Conservation (phyloP, 805 yeast genomes). For the Cyberlindnera maclurae region DNA sequence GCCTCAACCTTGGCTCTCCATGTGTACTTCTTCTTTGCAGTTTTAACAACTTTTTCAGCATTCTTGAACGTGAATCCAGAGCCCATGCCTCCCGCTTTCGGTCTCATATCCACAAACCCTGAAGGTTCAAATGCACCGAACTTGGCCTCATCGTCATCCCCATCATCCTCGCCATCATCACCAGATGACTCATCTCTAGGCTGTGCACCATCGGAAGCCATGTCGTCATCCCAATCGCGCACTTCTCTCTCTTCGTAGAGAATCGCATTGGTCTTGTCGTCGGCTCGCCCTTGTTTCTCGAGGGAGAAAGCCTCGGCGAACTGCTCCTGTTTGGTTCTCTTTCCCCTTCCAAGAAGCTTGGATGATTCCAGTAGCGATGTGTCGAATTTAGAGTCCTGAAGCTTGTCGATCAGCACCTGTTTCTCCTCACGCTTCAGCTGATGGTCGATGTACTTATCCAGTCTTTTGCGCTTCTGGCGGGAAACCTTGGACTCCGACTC, state of each 20-base stretch:
- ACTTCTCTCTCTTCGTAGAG: slow-evolving; percentile 64
- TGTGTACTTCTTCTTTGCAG: slow-evolving; percentile 51
- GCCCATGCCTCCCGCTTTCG: slow-evolving; percentile 55
- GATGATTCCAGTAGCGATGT: slow-evolving; percentile 64
- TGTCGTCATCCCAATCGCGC: slow-evolving; percentile 49
- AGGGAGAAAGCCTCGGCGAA: slow-evolving; percentile 68
- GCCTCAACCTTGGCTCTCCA: slow-evolving; percentile 59
- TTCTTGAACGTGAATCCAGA: slow-evolving; percentile 64
- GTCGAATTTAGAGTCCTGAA: slow-evolving; percentile 58
- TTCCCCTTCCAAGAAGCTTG: slow-evolving; percentile 71
- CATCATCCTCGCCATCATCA: slow-evolving; percentile 21
- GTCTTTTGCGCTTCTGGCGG: slow-evolving; percentile 62
- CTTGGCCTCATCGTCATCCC: slow-evolving; percentile 11
- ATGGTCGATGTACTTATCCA: slow-evolving; percentile 89
- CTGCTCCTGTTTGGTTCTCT: slow-evolving; percentile 58
- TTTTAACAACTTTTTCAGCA: slow-evolving; percentile 39
- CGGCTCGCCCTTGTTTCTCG: slow-evolving; percentile 66
- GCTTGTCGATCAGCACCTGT: slow-evolving; percentile 64
- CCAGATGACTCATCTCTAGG: background rate
- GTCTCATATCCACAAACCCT: slow-evolving; percentile 67
- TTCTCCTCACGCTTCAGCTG: slow-evolving; percentile 86
- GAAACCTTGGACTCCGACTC: slow-evolving; percentile 63
- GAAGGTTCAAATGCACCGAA: slow-evolving; percentile 17
- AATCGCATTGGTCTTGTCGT: slow-evolving; percentile 52
- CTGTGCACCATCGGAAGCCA: slow-evolving; percentile 21